These are phyloP conservation scores for Lanmaoa rubissima DNA, from an alignment of 768 basidiomycete genomes.

Conservation along the genomic window DNA sequence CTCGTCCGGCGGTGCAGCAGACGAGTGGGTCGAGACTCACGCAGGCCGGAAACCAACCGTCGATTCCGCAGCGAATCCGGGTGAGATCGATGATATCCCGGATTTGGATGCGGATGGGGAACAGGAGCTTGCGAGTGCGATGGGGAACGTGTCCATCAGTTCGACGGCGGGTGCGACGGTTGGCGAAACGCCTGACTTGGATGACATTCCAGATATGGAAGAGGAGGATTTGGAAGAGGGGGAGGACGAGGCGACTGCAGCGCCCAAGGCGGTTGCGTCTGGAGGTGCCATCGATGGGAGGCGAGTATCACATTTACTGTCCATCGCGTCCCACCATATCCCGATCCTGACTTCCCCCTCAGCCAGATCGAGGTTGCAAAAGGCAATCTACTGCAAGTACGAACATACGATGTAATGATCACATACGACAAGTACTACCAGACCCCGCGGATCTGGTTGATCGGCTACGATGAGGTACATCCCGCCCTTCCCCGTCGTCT, in stretches of 20 bases:
- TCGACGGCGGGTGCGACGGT: slow-evolving; percentile 33
- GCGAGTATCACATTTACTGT: slow-evolving; percentile 34
- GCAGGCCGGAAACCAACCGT: slow-evolving; percentile 62
- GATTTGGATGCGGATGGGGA: slow-evolving; percentile 78
- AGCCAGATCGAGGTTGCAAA: slow-evolving; percentile 68
- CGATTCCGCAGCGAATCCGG: slow-evolving; percentile 57
- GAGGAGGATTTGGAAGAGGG: slow-evolving; percentile 88
- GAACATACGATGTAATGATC: slow-evolving; percentile 99
- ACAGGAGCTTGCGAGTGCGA: slow-evolving; percentile 42
- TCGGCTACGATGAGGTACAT: slow-evolving; percentile 93
- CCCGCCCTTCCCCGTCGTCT: background rate
- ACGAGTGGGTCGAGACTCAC: slow-evolving; percentile 99
- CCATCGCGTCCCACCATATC: background rate
- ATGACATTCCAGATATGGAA: slow-evolving; percentile 99
- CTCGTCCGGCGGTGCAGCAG: slow-evolving; percentile 53
- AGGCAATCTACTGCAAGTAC: slow-evolving; percentile 87
- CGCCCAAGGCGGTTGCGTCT: slow-evolving; percentile 43
- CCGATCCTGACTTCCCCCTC: slow-evolving; percentile 2
- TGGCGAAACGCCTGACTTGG: slow-evolving; percentile 82
- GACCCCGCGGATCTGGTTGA: slow-evolving; percentile 95
- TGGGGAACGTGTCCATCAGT: slow-evolving; percentile 46
- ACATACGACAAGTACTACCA: slow-evolving; percentile 99
- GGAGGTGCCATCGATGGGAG: slow-evolving; percentile 44
- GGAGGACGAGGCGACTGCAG: slow-evolving; percentile 82
- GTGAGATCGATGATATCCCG: slow-evolving; percentile 81